Base-by-base conservation (phyloP, 257 asterid species). In the Petunia secreta region DNA sequence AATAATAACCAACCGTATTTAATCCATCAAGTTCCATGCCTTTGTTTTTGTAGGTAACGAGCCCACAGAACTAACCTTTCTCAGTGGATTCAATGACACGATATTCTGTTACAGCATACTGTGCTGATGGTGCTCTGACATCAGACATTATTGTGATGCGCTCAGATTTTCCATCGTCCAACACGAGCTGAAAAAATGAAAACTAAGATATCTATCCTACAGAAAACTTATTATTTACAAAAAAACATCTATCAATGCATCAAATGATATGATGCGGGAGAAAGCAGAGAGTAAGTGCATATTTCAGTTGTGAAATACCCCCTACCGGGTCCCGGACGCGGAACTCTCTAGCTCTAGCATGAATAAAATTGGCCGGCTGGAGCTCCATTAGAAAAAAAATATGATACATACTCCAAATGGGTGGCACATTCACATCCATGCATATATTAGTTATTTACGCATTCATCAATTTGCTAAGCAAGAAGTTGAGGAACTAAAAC, bases 141-240 rank as follows among this genome's bases (percentile, higher is more conserved):
- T 89, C 84, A 82, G 89, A 91, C 65, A 88, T 83, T 8, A 91
- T 89, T 44, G 96, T 92, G 44, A 95, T 91, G 78, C 95, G 89
- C 81, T 95, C 98, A 67, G 96, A 93, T 90, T 87, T 93, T 37
- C 98, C 96, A 34, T 87, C 83, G 76, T 91, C 97, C 82, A 95
- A 79, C 80, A 91, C 91, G 89, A 93, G 90, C 99, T 95, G 85
- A 54, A 60, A 63, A 14, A 53, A 66, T 46, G 53, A 63, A 15
- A 73, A 54, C 15, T 38, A 54, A n/a, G 44, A 71, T 48, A 25
- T 34, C 60, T 0, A 71, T 2, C 59, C 48, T 71, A 48, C 60
- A 34, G 37, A 60, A 62, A 8, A 34, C 43, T 15, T 48, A 48
- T 80, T 6, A 63, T 40, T 25, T 9, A 25, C 55, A 2, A 46